These are phyloP conservation scores for Lachancea kluyveri DNA, from an alignment of 805 yeast genomes.

Conservation along the genomic window DNA sequence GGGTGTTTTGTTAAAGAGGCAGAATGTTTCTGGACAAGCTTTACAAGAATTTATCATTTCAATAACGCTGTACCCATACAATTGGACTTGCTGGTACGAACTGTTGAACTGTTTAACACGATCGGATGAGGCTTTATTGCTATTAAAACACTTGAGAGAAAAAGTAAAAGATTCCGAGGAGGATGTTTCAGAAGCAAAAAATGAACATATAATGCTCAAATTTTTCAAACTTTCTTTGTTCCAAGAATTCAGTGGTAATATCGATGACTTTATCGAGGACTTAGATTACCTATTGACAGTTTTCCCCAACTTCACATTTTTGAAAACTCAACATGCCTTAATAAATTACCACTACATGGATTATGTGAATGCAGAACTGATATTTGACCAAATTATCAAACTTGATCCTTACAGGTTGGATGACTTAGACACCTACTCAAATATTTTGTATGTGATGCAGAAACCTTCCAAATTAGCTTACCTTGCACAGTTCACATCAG, in stretches of 20 bases:
- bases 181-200: background rate
- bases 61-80: constrained; percentile 63
- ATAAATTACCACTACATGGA: constrained; percentile 81
- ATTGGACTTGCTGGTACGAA: constrained; percentile 94
- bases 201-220: constrained; percentile 33
- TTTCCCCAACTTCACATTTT: constrained; percentile 69
- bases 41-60: constrained; percentile 56
- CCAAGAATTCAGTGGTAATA: constrained; percentile 76
- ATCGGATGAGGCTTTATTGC: constrained; percentile 52
- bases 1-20: constrained; percentile 58
- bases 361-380: constrained; percentile 67
- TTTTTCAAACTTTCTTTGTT: constrained; percentile 61
- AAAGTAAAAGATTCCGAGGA: constrained; percentile 13
- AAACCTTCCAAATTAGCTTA: constrained; percentile 77
- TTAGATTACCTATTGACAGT: constrained; percentile 43
- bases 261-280: constrained; percentile 44
- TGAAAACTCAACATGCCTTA: constrained; percentile 77
- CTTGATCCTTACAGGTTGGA: constrained; percentile 83
- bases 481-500: constrained; percentile 78
- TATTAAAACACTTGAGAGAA: constrained; percentile 33
- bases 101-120: constrained; percentile 54
- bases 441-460: constrained; percentile 90
- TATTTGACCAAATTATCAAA: constrained; percentile 68
- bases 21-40: constrained; percentile 56
- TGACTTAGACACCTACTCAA: constrained; percentile 90